Evolutionary conservation across 1,284 basidiomycete genomes (phyloP).

Genomic region (Dichomitus squalens): DNA sequence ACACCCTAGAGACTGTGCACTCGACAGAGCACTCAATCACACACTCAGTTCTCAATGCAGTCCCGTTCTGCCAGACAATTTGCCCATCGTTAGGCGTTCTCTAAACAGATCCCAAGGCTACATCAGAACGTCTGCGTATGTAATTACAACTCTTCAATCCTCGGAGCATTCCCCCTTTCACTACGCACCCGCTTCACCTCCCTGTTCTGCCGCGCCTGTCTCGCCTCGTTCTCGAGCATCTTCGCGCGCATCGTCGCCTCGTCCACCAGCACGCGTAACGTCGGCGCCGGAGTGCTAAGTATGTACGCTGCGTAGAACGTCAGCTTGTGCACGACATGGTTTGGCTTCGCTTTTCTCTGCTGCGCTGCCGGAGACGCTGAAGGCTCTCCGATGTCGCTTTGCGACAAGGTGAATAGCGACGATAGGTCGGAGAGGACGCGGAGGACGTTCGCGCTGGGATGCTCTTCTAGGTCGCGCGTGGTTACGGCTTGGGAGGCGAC

Average conservation of each 20-base stretch:
- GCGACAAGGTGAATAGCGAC: conserved; percentile 36
- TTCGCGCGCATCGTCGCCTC: conserved; percentile 39
- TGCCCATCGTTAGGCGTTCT: neutral
- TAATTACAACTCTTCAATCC: conserved; percentile 16
- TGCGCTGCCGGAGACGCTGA: neutral
- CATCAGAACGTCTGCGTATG: too few relatives aligned
- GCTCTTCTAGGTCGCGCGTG: conserved; percentile 24
- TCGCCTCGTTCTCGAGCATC: conserved; percentile 22
- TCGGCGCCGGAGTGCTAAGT: conserved; percentile 41
- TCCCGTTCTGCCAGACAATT: neutral
- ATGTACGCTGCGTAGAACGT: conserved; percentile 61
- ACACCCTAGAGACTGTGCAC: too few relatives aligned
- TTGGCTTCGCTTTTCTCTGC: conserved; percentile 29
- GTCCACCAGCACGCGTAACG: conserved; percentile 43
- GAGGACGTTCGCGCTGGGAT: conserved; percentile 44
- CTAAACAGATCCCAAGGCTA: neutral
- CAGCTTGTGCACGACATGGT: conserved; percentile 53
- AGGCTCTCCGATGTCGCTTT: neutral
- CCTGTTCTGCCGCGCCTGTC: neutral
- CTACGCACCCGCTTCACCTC: neutral
- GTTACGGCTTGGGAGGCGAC: conserved; percentile 19
- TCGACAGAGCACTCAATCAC: too few relatives aligned
- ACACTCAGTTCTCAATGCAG: too few relatives aligned
- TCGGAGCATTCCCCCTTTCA: neutral
- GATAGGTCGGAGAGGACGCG: conserved; percentile 57